Percentiles rank a stretch among this genome's conserved stretches.
Conservation (phyloP, 176 grass and related monocot species). For the Echinochloa phyllopogon region DNA sequence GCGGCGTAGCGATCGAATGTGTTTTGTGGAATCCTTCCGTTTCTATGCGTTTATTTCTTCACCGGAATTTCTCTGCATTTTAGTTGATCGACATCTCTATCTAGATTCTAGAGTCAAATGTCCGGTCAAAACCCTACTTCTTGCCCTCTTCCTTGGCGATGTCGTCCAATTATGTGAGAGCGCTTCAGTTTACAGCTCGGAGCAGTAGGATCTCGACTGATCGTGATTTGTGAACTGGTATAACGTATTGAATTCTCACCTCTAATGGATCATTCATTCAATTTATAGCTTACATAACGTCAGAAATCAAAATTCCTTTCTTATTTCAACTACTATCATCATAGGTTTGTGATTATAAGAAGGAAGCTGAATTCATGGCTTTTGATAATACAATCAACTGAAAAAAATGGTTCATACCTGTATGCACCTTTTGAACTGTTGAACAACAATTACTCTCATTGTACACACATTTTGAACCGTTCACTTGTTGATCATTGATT, state of each 20-base stretch:
- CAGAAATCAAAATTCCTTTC: neutral
- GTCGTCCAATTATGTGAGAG: neutral
- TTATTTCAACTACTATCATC: neutral
- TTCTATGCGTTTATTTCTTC: neutral
- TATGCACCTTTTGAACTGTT: neutral
- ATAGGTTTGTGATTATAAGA: neutral
- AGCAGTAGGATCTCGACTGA: neutral
- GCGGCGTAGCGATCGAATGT: neutral
- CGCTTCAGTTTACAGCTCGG: neutral
- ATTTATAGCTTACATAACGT: neutral
- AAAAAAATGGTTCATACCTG: neutral
- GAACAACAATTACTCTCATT: neutral
- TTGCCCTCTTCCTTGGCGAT: neutral
- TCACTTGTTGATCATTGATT: neutral
- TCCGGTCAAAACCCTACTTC: constrained; percentile 16
- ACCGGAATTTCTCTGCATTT: neutral
- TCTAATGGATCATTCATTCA: neutral
- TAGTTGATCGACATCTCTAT: neutral
- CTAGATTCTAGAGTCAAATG: neutral
- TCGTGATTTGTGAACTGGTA: neutral
- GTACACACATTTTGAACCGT: neutral
- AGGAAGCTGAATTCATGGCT: neutral
- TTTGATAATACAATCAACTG: neutral
- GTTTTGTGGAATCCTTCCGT: neutral
- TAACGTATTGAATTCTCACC: neutral